A percentile compares a stretch with the other conserved stretches of the same genome.
Evolutionary conservation across 176 grass and related monocot genomes (phyloP).

Genomic region (Oryza australiensis): DNA sequence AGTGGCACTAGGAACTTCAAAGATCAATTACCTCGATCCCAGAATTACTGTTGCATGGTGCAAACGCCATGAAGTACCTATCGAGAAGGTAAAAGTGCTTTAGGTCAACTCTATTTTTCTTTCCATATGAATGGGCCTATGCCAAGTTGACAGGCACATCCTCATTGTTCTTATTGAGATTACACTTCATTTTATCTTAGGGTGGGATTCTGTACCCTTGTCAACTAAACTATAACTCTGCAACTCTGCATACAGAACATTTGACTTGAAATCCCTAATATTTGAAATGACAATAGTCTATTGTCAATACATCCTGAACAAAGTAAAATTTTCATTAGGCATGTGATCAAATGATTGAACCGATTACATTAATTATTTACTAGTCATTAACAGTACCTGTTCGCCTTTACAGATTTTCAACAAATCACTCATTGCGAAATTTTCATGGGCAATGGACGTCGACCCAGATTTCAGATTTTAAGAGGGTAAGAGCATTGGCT

Average conservation of each 20-base stretch:
- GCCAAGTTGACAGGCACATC: background rate
- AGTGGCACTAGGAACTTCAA: slow-evolving; percentile 90
- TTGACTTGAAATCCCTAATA: background rate
- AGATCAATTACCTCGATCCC: slow-evolving; percentile 98
- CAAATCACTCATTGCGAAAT: slow-evolving; percentile 90
- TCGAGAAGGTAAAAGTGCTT: slow-evolving; percentile 77
- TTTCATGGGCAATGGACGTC: slow-evolving; percentile 86
- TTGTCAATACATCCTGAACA: background rate
- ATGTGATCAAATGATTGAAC: background rate
- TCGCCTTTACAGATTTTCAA: slow-evolving; percentile 81
- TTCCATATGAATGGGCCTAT: background rate
- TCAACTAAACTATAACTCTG: too few species aligned
- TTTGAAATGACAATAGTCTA: background rate
- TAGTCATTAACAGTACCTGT: background rate
- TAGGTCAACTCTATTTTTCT: background rate
- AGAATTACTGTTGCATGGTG: slow-evolving; percentile 98
- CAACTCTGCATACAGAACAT: too few species aligned
- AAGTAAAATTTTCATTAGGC: background rate
- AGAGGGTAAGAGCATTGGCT: slow-evolving; percentile 54
- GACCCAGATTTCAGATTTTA: slow-evolving; percentile 91
- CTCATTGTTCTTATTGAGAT: background rate
- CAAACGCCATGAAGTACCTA: slow-evolving; percentile 97
- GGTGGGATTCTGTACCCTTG: background rate
- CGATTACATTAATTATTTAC: background rate
- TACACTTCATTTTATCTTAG: background rate